phyloP scores from a whole-genome alignment of 2,329 filamentous ascomycete genomes.

The Aspergillus sp. region DNA sequence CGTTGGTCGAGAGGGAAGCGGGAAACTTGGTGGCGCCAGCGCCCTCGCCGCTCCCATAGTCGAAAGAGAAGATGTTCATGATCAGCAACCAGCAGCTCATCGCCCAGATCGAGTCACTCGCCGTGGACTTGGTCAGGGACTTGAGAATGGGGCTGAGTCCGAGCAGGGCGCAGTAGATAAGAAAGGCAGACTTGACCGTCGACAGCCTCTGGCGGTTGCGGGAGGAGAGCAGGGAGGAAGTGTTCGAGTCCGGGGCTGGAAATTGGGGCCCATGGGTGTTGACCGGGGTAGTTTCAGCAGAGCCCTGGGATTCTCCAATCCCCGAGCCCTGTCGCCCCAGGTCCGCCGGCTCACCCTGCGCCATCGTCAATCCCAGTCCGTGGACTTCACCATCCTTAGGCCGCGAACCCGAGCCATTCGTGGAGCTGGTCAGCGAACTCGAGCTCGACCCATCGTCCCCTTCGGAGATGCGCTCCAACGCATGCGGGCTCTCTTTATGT shows the following conservation, averaged over 20 bases:
- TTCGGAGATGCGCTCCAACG: slow-evolving; percentile 27
- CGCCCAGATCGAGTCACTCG: slow-evolving; percentile 94
- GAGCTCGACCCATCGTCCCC: slow-evolving; percentile 42
- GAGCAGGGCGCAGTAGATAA: slow-evolving; percentile 90
- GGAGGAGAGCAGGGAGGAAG: slow-evolving; percentile 46
- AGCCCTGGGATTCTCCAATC: slow-evolving; percentile 37
- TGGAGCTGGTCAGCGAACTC: slow-evolving; percentile 35
- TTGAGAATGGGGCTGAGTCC: slow-evolving; percentile 94
- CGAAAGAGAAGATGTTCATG: slow-evolving; percentile 97
- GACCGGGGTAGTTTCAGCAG: slow-evolving; percentile 38
- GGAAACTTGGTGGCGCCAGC: slow-evolving; percentile 50
- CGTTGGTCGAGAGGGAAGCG: slow-evolving; percentile 81
- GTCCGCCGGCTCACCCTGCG: slow-evolving; percentile 34
- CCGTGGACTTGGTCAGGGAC: slow-evolving; percentile 90
- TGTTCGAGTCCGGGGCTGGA: neutral
- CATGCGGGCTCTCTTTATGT: slow-evolving; percentile 46
- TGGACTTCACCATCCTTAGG: slow-evolving; percentile 33
- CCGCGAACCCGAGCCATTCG: slow-evolving; percentile 27
- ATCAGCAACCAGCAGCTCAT: slow-evolving; percentile 89
- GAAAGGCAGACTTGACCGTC: slow-evolving; percentile 85
- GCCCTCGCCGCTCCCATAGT: slow-evolving; percentile 70
- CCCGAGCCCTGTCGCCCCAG: slow-evolving; percentile 28
- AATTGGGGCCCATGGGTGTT: neutral
- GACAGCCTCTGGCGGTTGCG: slow-evolving; percentile 65
- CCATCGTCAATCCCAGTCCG: slow-evolving; percentile 45